These are phyloP conservation scores for Daldinia sp. DNA, from an alignment of 2,329 filamentous ascomycete genomes.

Conservation along the genomic window DNA sequence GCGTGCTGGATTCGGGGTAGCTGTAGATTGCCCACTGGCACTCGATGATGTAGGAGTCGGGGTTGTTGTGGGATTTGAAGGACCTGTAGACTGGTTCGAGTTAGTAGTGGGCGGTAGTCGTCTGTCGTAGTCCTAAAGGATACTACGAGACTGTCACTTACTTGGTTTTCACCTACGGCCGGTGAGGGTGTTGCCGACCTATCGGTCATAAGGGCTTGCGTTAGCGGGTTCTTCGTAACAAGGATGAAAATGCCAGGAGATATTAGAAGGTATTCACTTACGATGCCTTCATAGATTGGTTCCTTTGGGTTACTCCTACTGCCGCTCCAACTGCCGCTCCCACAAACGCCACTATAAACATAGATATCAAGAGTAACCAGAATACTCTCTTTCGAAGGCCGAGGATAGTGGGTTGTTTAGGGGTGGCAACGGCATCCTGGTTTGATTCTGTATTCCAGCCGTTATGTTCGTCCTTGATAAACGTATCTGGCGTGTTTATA, in stretches of 20 bases:
- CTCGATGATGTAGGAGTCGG: not conserved
- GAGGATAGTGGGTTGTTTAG: conserved; percentile 25
- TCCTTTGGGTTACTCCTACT: conserved; percentile 41
- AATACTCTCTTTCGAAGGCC: conserved; percentile 38
- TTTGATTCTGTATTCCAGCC: not conserved
- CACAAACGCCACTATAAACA: conserved; percentile 37
- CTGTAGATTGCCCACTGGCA: not conserved
- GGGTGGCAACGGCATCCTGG: not conserved
- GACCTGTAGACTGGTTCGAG: not conserved
- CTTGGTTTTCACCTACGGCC: conserved; percentile 2
- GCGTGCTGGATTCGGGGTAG: not conserved
- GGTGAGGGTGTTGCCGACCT: not conserved
- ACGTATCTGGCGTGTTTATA: conserved; percentile 17
- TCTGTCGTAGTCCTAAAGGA: not conserved
- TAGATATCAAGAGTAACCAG: conserved; percentile 33
- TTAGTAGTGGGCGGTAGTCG: not conserved
- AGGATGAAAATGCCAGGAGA: not conserved
- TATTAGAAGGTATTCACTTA: conserved; percentile 37
- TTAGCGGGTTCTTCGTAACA: not conserved
- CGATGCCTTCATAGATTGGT: conserved; percentile 19
- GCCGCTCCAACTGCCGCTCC: conserved; percentile 42
- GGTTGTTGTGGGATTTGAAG: not conserved
- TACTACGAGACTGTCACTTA: not conserved
- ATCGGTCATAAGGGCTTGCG: not conserved
- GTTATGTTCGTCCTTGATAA: not conserved